Percentiles rank a stretch among this genome's conserved stretches.
Conservation (phyloP, 257 asterid species). For the Capsicum chinense region DNA sequence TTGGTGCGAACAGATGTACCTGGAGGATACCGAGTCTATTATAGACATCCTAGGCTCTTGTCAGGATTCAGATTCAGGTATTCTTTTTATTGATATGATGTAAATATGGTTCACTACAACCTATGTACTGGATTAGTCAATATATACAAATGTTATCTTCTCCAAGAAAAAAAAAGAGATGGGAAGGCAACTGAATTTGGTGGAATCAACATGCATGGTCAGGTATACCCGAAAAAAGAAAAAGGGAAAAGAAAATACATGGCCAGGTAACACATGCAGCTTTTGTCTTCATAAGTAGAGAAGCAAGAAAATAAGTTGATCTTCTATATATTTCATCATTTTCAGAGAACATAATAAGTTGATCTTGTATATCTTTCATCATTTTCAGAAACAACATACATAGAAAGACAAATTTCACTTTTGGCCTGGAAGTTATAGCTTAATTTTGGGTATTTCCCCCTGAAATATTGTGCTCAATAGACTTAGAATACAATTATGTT, state of each 20-base stretch:
- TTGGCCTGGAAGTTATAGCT: neutral
- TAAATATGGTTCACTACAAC: too few relatives aligned
- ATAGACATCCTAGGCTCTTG: too few relatives aligned
- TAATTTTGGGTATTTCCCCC: slow-evolving; percentile 1
- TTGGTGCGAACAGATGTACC: too few relatives aligned
- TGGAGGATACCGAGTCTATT: too few relatives aligned
- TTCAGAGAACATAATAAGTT: neutral
- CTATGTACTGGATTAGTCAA: too few relatives aligned
- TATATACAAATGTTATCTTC: too few relatives aligned
- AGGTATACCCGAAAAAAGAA: neutral
- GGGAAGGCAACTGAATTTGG: neutral
- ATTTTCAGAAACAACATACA: neutral
- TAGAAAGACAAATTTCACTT: neutral
- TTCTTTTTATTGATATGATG: too few relatives aligned
- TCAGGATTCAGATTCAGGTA: too few relatives aligned
- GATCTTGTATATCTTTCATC: neutral
- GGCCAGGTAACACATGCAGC: neutral
- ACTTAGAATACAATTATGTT: neutral
- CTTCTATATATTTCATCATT: neutral
- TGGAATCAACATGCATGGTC: neutral
- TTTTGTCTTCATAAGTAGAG: neutral
- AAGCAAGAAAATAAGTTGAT: neutral
- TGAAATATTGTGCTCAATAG: neutral
- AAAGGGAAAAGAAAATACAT: neutral
- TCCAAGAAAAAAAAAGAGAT: neutral